These are phyloP conservation scores for Podospora pseudocomata DNA, from an alignment of 495 filamentous ascomycete genomes.

Conservation along the genomic window DNA sequence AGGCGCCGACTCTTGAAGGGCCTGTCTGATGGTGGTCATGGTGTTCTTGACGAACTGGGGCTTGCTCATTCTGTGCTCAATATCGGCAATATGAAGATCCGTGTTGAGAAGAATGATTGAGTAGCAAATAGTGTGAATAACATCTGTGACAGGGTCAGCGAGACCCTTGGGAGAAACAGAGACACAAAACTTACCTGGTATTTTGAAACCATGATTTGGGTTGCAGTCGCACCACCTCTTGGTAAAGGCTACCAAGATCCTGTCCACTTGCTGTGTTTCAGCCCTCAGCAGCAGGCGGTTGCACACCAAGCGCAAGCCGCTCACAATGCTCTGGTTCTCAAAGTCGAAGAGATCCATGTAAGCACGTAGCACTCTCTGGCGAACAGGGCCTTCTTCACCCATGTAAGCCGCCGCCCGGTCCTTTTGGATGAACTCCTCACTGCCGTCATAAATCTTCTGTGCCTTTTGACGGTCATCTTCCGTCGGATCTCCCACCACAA, in stretches of 20 bases:
- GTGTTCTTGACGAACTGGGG: constrained; percentile 95
- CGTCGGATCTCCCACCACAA: constrained; percentile 48
- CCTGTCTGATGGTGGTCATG: constrained; percentile 78
- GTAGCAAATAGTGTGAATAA: constrained; percentile 96
- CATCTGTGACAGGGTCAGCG: constrained; percentile 52
- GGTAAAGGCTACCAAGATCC: constrained; percentile 85
- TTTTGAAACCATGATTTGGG: constrained; percentile 89
- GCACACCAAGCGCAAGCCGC: constrained; percentile 76
- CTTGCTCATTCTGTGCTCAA: constrained; percentile 92
- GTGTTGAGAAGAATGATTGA: constrained; percentile 94
- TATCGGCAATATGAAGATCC: constrained; percentile 90
- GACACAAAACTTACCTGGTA: constrained; percentile 56
- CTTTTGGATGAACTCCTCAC: constrained; percentile 72
- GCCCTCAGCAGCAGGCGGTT: constrained; percentile 77
- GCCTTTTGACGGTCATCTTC: constrained; percentile 71
- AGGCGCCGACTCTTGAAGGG: constrained; percentile 65
- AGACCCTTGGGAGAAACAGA: background rate
- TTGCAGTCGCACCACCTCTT: constrained; percentile 93
- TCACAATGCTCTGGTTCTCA: constrained; percentile 73
- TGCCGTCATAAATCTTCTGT: constrained; percentile 77
- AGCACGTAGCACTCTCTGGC: constrained; percentile 65
- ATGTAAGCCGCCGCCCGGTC: constrained; percentile 84
- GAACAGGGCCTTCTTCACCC: constrained; percentile 67
- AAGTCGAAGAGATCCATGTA: constrained; percentile 94
- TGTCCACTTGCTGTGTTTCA: constrained; percentile 95